phyloP scores from a whole-genome alignment of 257 asterid genomes.

The Nicotiana obtusifolia region DNA sequence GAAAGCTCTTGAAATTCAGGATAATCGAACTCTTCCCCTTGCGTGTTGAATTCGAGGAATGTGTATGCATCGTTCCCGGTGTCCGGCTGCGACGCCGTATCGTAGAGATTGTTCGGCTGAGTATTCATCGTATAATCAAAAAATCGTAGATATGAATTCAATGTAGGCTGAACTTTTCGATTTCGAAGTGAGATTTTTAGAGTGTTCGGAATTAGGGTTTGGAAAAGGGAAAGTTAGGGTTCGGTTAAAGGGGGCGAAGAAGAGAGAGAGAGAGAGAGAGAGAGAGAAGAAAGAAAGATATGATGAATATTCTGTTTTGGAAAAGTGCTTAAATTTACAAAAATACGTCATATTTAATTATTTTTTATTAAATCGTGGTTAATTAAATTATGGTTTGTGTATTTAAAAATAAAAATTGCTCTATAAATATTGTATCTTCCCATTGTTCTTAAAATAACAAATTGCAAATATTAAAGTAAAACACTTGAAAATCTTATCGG shows the following conservation, averaged over 20 bases:
- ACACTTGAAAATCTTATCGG: no score
- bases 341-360: neutral
- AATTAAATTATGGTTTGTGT: no score
- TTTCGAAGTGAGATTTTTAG: no score
- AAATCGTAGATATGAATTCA: neutral
- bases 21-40: constrained; percentile 87
- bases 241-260: neutral
- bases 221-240: neutral
- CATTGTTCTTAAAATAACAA: no score
- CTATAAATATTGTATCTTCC: no score
- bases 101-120: constrained; percentile 70
- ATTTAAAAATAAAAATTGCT: no score
- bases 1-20: constrained; percentile 88
- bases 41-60: constrained; percentile 88
- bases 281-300: neutral
- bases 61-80: constrained; percentile 87
- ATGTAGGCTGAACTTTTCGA: no score
- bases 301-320: neutral
- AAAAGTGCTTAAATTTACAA: neutral
- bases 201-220: no score
- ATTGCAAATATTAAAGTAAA: no score
- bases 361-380: no score
- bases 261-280: no score
- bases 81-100: constrained; percentile 98
- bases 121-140: constrained; percentile 44